These are phyloP conservation scores for Ochetophila trinervis DNA, from an alignment of 306 rosid genomes.

Conservation along the genomic window DNA sequence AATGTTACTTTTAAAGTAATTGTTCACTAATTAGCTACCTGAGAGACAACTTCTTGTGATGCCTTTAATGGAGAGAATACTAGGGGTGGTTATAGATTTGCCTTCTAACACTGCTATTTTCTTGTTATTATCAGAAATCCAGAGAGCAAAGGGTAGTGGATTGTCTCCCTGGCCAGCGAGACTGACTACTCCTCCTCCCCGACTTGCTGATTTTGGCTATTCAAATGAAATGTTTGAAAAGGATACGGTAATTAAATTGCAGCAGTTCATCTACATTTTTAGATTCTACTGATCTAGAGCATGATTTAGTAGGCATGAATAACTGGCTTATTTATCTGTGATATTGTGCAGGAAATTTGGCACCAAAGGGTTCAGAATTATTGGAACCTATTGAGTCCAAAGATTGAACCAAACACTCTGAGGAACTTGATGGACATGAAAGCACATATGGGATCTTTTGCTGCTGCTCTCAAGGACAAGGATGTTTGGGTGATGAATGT, in stretches of 20 bases:
- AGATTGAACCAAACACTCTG: conserved; percentile 52
- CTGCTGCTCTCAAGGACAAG: conserved; percentile 79
- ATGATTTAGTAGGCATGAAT: conserved; percentile 2
- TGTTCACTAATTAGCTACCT: too few species aligned
- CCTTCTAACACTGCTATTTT: conserved; percentile 19
- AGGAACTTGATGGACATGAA: conserved; percentile 98
- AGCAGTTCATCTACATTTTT: conserved; percentile 16
- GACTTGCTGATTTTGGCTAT: conserved; percentile 90
- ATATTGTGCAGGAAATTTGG: conserved; percentile 70
- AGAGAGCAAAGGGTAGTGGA: conserved; percentile 74
- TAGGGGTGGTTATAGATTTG: conserved; percentile 8
- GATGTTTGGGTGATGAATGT: conserved; percentile 98
- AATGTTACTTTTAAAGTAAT: too few species aligned
- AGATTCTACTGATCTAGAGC: neutral
- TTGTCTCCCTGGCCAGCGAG: conserved; percentile 97
- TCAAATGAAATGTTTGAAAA: conserved; percentile 78
- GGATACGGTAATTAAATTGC: conserved; percentile 62
- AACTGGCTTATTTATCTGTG: conserved; percentile 23
- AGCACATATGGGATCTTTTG: conserved; percentile 87
- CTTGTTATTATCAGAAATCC: conserved; percentile 56
- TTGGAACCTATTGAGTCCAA: conserved; percentile 76
- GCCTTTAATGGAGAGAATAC: conserved; percentile 13
- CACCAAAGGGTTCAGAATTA: conserved; percentile 70
- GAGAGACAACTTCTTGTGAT: neutral
- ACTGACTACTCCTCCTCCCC: conserved; percentile 82